Evolutionary conservation across 495 filamentous ascomycete species (phyloP), one percentile per base, ranked within the genome.

Genomic region (Glarea lozoyensis): DNA sequence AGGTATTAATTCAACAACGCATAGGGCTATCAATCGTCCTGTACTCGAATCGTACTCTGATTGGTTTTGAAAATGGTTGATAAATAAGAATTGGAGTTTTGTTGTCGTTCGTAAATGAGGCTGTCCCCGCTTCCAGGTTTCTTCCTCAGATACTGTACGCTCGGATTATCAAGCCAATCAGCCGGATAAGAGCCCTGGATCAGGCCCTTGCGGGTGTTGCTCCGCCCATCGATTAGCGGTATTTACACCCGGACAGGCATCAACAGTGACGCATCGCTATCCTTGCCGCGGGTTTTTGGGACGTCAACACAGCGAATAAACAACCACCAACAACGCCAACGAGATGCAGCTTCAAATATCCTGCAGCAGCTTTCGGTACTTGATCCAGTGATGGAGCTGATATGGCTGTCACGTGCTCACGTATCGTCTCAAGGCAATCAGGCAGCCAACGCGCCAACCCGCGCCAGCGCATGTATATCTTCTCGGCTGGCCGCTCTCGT

Each of bases 401-500:
- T n/a, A 29, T 29, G 7, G 7, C 7, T 7, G 7, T 29, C 25
- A 29, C 25, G 7, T 7, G 7, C 7, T 29, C 25, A 29, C 25
- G 25, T 29, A n/a, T 29, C 25, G 25, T n/a, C 7, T n/a, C 25
- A 29, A 35, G 32, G 9, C 32, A 9, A 35, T 16, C 32, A 35
- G 32, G 32, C 32, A 35, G 32, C 10, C 25, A 29, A n/a, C 34
- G 13, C 12, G 20, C 12, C 34, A 5, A 16, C 9, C 32, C 7
- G 32, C 32, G 32, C 32, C 32, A 35, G 32, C 32, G 32, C 32
- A 16, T 16, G 32, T 35, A 35, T 35, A 35, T 35, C 10, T n/a
- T 35, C 32, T 42, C 45, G 39, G 42, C 38, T 40, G 33, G 41
- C 34, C 19, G 10, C 39, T 11, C 17, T 27, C 37, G 19, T 43